phyloP scores from a whole-genome alignment of 441 rosid species.

The Adansonia gregorii region DNA sequence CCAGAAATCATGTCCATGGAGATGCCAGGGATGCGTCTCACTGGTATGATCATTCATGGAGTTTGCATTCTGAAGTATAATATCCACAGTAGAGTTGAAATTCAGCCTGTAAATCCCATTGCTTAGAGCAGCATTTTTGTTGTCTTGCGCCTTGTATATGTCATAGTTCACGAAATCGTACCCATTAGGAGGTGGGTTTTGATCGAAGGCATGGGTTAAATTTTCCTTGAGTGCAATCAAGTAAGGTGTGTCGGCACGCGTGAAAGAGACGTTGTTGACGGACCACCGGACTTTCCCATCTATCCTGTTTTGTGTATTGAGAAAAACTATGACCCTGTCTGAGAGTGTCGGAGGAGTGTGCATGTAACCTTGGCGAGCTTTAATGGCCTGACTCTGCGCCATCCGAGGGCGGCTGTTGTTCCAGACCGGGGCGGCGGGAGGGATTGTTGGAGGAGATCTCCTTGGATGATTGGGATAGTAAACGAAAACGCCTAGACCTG shows the following conservation, averaged over 20 bases:
- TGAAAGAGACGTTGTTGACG: constrained; percentile 65
- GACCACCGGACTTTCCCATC: constrained; percentile 56
- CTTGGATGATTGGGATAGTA: constrained; percentile 67
- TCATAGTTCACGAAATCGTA: constrained; percentile 39
- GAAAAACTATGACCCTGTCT: constrained; percentile 51
- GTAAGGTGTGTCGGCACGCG: constrained; percentile 61
- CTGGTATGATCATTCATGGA: constrained; percentile 40
- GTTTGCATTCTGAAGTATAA: constrained; percentile 70
- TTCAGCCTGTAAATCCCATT: constrained; percentile 48
- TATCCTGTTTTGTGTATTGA: constrained; percentile 64
- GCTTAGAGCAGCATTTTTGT: constrained; percentile 46
- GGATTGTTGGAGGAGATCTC: constrained; percentile 48
- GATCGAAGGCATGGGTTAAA: constrained; percentile 42
- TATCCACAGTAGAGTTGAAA: constrained; percentile 62
- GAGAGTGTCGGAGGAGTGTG: constrained; percentile 48
- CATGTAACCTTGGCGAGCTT: constrained; percentile 46
- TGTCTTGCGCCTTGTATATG: constrained; percentile 18
- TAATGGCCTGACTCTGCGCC: constrained; percentile 55
- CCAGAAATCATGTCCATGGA: constrained; percentile 91
- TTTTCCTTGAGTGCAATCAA: constrained; percentile 58
- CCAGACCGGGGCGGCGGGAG: constrained; percentile 58
- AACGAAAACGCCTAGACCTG: constrained; percentile 48
- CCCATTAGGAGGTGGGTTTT: constrained; percentile 48
- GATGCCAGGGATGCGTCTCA: constrained; percentile 92
- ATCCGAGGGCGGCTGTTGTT: constrained; percentile 39